Conservation (phyloP, 1,284 basidiomycete genomes). For the Ceratobasidium theobromae region DNA sequence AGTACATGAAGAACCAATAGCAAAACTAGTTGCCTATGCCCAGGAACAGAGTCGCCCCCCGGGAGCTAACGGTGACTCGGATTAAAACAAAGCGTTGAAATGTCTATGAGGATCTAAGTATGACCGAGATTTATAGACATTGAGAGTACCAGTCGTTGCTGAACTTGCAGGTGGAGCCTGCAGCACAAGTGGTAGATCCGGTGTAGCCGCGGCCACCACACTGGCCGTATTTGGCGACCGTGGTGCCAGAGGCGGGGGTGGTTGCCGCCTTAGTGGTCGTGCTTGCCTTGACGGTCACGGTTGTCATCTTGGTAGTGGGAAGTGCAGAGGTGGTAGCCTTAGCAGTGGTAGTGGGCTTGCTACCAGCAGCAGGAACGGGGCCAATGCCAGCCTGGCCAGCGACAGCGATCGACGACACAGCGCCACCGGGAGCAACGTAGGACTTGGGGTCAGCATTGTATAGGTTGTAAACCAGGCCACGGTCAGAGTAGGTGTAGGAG, state of each 20-base stretch:
- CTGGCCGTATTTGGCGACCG: conserved; percentile 32
- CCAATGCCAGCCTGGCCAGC: conserved; percentile 11
- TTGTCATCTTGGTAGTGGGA: conserved; percentile 15
- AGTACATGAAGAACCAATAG: too few species aligned
- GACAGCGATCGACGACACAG: conserved; percentile 8
- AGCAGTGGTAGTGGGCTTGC: conserved; percentile 14
- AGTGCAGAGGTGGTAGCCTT: not conserved
- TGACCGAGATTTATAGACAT: conserved; percentile 28
- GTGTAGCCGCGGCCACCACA: conserved; percentile 32
- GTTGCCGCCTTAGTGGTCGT: not conserved
- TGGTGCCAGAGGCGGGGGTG: not conserved
- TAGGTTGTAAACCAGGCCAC: conserved; percentile 20
- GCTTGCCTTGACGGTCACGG: conserved; percentile 4
- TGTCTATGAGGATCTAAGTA: too few species aligned
- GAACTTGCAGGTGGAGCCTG: conserved; percentile 32
- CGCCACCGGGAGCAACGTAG: conserved; percentile 27
- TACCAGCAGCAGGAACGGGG: conserved; percentile 21
- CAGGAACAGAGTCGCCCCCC: too few species aligned
- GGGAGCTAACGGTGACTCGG: too few species aligned
- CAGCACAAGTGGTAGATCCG: conserved; percentile 27
- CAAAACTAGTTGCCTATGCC: too few species aligned
- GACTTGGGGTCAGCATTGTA: not conserved
- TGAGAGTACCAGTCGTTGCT: conserved; percentile 32
- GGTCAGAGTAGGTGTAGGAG: conserved; percentile 11
- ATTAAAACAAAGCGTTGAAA: too few species aligned